Base-by-base conservation (phyloP, 352 stramenopile genomes). In the Globisporangium spinosum region DNA sequence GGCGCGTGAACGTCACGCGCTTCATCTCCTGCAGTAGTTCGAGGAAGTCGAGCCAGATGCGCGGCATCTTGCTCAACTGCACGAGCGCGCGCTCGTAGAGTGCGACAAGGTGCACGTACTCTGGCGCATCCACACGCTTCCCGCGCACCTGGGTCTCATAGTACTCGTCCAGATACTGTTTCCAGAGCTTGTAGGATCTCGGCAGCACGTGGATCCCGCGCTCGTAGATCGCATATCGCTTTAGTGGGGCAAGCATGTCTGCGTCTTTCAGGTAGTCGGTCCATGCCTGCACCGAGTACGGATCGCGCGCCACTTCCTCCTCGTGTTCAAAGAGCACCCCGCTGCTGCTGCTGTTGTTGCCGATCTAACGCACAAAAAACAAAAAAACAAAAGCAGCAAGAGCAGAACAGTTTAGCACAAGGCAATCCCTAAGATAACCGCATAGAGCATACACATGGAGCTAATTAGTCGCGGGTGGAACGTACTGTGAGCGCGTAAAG, bases 171-270 rank as follows among this genome's bases (percentile, higher is more conserved):
- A 94, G 76, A 66, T 93, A 97, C 65, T 76, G 62, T 62, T 97
- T 95, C 95, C 96, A 98, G 22, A 99, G 87, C 77, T 99, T 99
- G 81, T 98, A 99, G 75, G 89, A 98, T 60, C 89, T 80, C 22
- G 95, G 95, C 0, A 98, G 78, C 47, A 73, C 71, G 17, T 83
- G 75, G 2, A 99, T 59, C 3, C 89, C 91, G 25, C 95, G 81
- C 65, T 98, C 92, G 66, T 96, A 98, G 29, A 98, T 68, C 13
- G 73, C 47, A 35, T 78, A 81, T 3, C 88, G 79, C 25, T 59
- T 62, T 4, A 29, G n/a, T 25, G 60, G 58, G 32, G 72, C 27
- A 7, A 73, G 62, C 1, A 71, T 70, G 0, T 70, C 65, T 7
- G 66, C 66, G 2, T 51, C 49, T 27, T 54, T 43, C 20, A 97